Conservation (phyloP, 2,329 filamentous ascomycete species). For the Zymoseptoria passerinii region DNA sequence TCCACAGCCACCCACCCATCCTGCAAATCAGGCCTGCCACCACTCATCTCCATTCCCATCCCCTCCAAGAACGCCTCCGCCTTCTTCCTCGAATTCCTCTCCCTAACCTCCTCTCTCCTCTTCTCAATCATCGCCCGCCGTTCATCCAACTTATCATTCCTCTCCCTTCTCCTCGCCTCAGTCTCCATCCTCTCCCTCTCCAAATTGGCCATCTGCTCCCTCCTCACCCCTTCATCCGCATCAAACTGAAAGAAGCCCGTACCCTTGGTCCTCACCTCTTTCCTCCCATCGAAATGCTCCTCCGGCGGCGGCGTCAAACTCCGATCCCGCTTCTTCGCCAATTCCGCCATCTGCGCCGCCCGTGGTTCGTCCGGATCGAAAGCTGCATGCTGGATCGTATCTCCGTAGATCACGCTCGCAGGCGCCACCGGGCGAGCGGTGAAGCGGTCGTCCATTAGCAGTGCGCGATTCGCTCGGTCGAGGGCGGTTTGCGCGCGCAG, state of each 20-base stretch:
- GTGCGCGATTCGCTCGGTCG: constrained; percentile 42
- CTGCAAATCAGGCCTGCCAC: background rate
- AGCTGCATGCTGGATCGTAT: constrained; percentile 72
- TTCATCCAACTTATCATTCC: constrained; percentile 44
- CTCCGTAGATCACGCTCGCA: constrained; percentile 64
- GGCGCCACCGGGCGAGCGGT: constrained; percentile 61
- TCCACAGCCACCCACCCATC: background rate
- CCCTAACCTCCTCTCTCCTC: constrained; percentile 15
- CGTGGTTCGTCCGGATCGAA: constrained; percentile 65
- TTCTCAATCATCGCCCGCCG: constrained; percentile 47
- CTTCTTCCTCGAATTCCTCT: constrained; percentile 46
- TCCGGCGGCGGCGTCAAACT: constrained; percentile 71
- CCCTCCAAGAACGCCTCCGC: constrained; percentile 65
- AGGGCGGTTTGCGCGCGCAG: constrained; percentile 50
- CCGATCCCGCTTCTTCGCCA: constrained; percentile 70
- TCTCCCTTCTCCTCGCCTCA: constrained; percentile 53
- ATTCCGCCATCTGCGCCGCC: constrained; percentile 62
- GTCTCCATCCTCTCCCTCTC: constrained; percentile 60
- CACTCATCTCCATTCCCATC: constrained; percentile 34
- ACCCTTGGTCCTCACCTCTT: constrained; percentile 78
- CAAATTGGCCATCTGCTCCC: constrained; percentile 69
- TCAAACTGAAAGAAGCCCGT: constrained; percentile 90
- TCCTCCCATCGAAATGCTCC: constrained; percentile 75
- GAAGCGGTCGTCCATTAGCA: constrained; percentile 50
- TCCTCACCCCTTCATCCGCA: constrained; percentile 57